Evolutionary conservation across 129 eudicot species (phyloP).

Genomic region (Escallonia herrerae): DNA sequence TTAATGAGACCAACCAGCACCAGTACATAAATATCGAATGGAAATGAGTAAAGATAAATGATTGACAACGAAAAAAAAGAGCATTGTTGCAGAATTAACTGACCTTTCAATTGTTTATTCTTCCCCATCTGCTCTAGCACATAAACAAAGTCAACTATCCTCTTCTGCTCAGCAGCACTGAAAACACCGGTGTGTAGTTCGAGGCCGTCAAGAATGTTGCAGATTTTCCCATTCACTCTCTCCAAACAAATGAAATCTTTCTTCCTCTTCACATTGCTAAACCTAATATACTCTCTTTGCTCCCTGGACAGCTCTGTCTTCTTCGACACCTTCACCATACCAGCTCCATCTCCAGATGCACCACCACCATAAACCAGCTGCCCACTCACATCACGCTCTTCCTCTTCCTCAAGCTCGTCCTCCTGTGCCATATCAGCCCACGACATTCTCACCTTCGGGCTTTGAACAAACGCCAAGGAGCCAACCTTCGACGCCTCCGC

Average conservation of each 20-base stretch:
- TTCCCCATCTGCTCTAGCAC: conserved; percentile 67
- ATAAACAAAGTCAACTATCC: conserved; percentile 62
- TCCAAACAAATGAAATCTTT: conserved; percentile 71
- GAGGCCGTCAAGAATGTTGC: conserved; percentile 79
- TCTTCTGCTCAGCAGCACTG: conserved; percentile 75
- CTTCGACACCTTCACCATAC: conserved; percentile 21
- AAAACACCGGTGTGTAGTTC: conserved; percentile 86
- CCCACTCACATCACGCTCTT: conserved; percentile 38
- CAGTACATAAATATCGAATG: too few species aligned
- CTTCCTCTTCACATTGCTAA: conserved; percentile 54
- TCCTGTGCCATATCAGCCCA: conserved; percentile 99
- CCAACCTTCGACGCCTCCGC: conserved; percentile 18
- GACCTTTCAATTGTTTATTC: conserved; percentile 69
- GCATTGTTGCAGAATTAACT: not conserved
- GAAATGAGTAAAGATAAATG: not conserved
- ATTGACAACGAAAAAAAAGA: not conserved
- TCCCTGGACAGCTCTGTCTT: conserved; percentile 65
- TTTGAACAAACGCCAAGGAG: conserved; percentile 18
- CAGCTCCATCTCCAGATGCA: conserved; percentile 20
- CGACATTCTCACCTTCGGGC: conserved; percentile 48
- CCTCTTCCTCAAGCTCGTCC: conserved; percentile 66
- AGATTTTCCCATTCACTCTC: conserved; percentile 59
- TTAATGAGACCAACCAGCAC: too few species aligned
- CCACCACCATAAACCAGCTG: conserved; percentile 11
- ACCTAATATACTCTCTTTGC: conserved; percentile 71